Evolutionary conservation across 1,284 basidiomycete species (phyloP), one percentile per base, ranked within the genome.

Genomic region (Cutaneotrichosporon daszewskae): DNA sequence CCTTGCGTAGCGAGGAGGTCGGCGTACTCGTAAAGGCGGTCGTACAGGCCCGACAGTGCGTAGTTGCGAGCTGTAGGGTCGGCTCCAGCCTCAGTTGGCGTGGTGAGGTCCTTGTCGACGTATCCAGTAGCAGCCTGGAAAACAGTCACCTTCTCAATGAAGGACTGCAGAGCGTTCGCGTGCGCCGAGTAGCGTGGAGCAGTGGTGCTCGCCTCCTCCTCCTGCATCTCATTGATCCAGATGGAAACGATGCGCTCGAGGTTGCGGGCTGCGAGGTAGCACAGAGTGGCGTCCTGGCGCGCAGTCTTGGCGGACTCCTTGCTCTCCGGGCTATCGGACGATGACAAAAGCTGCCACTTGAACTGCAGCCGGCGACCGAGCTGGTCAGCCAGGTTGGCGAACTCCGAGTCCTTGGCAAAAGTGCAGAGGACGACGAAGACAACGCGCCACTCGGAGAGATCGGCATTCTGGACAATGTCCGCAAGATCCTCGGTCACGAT

Each of bases 381-480:
- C 65, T 94, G 88, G 68, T 97, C 94, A 2, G 86, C 83, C 7
- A 98, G 76, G 33, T 79, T 77, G 18, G 83, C 74, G 63, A 97
- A 98, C 59, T 96, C 90, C 28, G 88, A 83, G 40, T 79, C 74
- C 51, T 75, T 79, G 1, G 94, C 91, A 69, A 92, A 98, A 0
- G 94, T 97, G 75, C 92, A 97, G 13, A 97, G 71, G 3, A 98
- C 89, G 35, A 96, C 92, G 60, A 98, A 97, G 46, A 94, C 87
- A 70, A 97, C 94, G 54, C 86, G 83, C 95, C 94, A 98, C 66
- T 98, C 92, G 43, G 80, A 76, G 31, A 97, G 69, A 59, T 98
- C 91, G 14, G 91, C 94, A 60, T 97, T 95, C 68, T 95, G 90
- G 2, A 95, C 90, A 46, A 96, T 83, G 71, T 95, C 90, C 31